Evolutionary conservation across 78 protist species (phyloP).

Genomic region (Speleostelium caveatum): DNA sequence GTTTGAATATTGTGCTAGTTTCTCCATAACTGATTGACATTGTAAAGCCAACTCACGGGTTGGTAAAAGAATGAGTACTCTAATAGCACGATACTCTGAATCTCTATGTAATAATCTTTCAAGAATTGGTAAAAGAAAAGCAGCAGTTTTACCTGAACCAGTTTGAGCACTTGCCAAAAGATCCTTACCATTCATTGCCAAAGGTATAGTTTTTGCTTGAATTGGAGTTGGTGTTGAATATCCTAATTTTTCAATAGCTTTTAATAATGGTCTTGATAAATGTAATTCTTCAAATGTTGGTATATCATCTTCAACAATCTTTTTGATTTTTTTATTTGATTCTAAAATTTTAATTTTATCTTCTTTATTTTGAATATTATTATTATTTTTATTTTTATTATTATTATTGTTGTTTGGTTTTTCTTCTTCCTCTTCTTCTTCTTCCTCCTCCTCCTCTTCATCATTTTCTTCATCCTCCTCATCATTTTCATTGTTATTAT

Average conservation of each 20-base stretch:
- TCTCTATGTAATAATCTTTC: constrained; percentile 80
- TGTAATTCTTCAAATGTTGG: constrained; percentile 77
- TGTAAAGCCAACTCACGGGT: constrained; percentile 96
- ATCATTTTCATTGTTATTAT: background rate
- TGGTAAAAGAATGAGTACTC: constrained; percentile 86
- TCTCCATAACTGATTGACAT: constrained; percentile 81
- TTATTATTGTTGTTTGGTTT: constrained; percentile 7
- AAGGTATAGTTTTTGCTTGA: constrained; percentile 85
- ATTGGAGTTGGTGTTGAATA: constrained; percentile 79
- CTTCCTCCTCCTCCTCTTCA: background rate
- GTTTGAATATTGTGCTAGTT: constrained; percentile 81
- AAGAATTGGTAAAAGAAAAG: constrained; percentile 91
- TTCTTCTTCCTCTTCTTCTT: constrained; percentile 9
- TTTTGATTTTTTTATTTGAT: constrained; percentile 57
- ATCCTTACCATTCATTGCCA: constrained; percentile 86
- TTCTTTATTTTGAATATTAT: background rate
- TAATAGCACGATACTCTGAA: constrained; percentile 25
- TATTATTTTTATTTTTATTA: background rate
- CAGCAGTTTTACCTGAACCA: constrained; percentile 96
- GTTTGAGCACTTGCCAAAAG: constrained; percentile 91
- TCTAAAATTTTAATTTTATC: constrained; percentile 60
- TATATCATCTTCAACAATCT: constrained; percentile 54
- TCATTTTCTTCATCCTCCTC: constrained; percentile 21
- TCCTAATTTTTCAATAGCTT: constrained; percentile 69
- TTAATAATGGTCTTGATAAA: constrained; percentile 66